Conservation (phyloP, 2,329 filamentous ascomycete genomes). For the Aspergillus viridinutans region DNA sequence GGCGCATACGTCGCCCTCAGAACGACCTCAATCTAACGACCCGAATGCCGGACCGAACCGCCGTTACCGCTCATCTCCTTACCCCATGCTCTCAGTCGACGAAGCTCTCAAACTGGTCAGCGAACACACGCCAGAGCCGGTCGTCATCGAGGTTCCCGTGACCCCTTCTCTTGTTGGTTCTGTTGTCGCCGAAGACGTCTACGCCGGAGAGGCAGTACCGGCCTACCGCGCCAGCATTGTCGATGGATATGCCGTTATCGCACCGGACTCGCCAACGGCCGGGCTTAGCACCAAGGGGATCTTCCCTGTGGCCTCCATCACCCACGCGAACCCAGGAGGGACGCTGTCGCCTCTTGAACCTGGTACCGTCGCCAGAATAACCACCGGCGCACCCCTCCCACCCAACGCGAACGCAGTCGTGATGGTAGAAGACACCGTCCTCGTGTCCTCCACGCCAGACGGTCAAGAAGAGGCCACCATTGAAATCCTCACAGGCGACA, state of each 20-base stretch:
- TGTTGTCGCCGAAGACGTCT: slow-evolving; percentile 78
- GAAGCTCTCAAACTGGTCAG: slow-evolving; percentile 71
- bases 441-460: slow-evolving; percentile 72
- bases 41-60: slow-evolving; percentile 58
- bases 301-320: slow-evolving; percentile 82
- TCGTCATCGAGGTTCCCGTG: slow-evolving; percentile 57
- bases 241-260: slow-evolving; percentile 87
- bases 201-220: slow-evolving; percentile 76
- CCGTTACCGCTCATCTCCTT: slow-evolving; percentile 80
- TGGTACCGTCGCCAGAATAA: slow-evolving; percentile 83
- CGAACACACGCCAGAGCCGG: slow-evolving; percentile 65
- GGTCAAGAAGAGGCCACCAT: slow-evolving; percentile 81
- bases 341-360: slow-evolving; percentile 58
- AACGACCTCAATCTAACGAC: slow-evolving; percentile 57
- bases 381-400: slow-evolving; percentile 87
- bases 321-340: slow-evolving; percentile 74
- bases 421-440: slow-evolving; percentile 90
- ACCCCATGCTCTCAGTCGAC: slow-evolving; percentile 82
- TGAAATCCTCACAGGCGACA: slow-evolving; percentile 73
- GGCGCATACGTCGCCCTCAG: slow-evolving; percentile 65
- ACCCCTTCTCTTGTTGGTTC: slow-evolving; percentile 65
- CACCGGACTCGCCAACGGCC: slow-evolving; percentile 44
- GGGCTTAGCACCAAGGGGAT: slow-evolving; percentile 64
- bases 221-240: slow-evolving; percentile 95
- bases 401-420: slow-evolving; percentile 85